phyloP scores from a whole-genome alignment of 169 alveolate species.

The Plasmodium blacklocki region DNA sequence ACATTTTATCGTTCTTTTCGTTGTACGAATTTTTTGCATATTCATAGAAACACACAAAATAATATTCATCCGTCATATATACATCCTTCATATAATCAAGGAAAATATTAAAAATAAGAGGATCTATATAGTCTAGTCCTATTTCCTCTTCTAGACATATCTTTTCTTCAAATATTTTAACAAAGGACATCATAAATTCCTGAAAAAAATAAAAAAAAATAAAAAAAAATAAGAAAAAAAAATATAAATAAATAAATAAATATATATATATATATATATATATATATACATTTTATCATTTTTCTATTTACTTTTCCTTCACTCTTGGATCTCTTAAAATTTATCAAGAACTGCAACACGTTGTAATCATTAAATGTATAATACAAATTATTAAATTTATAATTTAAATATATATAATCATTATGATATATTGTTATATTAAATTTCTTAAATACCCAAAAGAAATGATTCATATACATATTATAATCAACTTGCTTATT shows the following conservation, averaged over 20 bases:
- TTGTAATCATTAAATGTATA: slow-evolving; percentile 62
- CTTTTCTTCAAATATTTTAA: slow-evolving; percentile 42
- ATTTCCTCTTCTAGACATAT: slow-evolving; percentile 29
- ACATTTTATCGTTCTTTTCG: slow-evolving; percentile 17
- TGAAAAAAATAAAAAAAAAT: slow-evolving; percentile 11
- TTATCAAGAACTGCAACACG: slow-evolving; percentile 59
- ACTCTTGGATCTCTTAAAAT: slow-evolving; percentile 53
- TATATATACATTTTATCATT: neutral
- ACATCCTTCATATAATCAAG: slow-evolving; percentile 51
- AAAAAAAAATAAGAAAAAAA: neutral
- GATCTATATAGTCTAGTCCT: slow-evolving; percentile 39
- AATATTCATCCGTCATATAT: slow-evolving; percentile 57
- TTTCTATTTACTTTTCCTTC: slow-evolving; percentile 43
- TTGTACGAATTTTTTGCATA: slow-evolving; percentile 27
- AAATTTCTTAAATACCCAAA: slow-evolving; percentile 31
- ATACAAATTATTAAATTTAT: slow-evolving; percentile 29
- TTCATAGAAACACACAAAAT: slow-evolving; percentile 59
- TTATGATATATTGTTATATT: neutral
- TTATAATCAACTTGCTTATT: slow-evolving; percentile 65
- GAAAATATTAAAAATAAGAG: slow-evolving; percentile 31
- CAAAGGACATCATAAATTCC: slow-evolving; percentile 71
- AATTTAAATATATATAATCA: slow-evolving; percentile 49
- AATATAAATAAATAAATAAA: neutral
- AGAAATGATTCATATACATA: slow-evolving; percentile 50
- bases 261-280: neutral